Base-by-base conservation (phyloP, 73 alveolate species). In the Loxodes magnus region DNA sequence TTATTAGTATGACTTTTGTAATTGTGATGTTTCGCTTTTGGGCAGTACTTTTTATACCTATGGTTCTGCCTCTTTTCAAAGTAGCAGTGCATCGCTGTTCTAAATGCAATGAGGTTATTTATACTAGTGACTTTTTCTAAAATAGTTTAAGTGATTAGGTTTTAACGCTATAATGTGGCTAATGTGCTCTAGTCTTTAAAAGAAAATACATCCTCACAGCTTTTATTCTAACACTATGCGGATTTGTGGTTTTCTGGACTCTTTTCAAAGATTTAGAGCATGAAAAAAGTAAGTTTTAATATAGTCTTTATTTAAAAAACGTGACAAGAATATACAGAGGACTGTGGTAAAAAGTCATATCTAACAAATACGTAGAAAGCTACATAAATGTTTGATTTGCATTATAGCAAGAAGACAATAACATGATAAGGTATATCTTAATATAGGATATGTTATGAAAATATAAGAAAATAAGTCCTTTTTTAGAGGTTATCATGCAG, bases 401-500 rank as follows among this genome's bases (percentile, higher is more conserved):
- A 82, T 59, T 87, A 82, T 59, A 67, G 50, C 49, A 70, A 68
- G 25, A 82, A 82, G 55, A 56, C 48, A 3, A 57, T 82, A 0
- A 68, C 63, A 14, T 87, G 97, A 95, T 43, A 62, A 34, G 97
- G n/a, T n/a, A n/a, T n/a, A n/a, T n/a, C n/a, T n/a, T n/a, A n/a
- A n/a, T n/a, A n/a, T n/a, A n/a, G n/a, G 97, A 2, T 82, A 67
- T 55, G 77, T 71, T 37, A 75, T 43, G 12, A 91, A 64, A 14
- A 51, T 55, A 16, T 60, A 60, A 24, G 70, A 37, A 22, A 37
- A 21, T 4, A n/a, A 37, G 6, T 59, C 41, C 0, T 44, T 42
- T 31, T 69, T 50, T 16, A 49, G 53, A 29, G 39, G 53, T n/a
- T 71, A 70, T 1, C 90, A 71, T 66, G 63, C 67, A 23, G 64